phyloP scores from a whole-genome alignment of 306 rosid genomes.

The Cucurbita ficifolia region DNA sequence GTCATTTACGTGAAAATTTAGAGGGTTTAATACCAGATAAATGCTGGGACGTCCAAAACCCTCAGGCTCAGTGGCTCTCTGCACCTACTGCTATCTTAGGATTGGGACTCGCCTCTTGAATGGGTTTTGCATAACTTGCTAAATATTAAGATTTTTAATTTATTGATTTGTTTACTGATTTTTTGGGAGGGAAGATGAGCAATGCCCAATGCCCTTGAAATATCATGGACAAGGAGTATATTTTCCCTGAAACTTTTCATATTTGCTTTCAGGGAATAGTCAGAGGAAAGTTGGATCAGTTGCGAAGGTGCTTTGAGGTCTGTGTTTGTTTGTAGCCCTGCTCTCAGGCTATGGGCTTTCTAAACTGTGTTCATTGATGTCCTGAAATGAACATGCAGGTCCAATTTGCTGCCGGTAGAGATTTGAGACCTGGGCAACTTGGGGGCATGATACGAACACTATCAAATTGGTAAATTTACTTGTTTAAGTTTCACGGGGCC shows the following conservation, averaged over 20 bases:
- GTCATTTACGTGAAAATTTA: neutral
- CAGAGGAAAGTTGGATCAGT: constrained; percentile 86
- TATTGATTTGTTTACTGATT: neutral
- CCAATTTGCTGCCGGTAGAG: constrained; percentile 98
- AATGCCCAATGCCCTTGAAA: neutral
- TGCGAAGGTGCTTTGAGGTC: constrained; percentile 95
- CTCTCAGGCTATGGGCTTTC: neutral
- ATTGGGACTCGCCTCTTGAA: neutral
- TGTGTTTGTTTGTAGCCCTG: neutral
- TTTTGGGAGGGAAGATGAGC: neutral
- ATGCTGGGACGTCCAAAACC: neutral
- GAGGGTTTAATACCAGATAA: neutral
- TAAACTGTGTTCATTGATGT: neutral
- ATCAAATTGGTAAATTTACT: constrained; percentile 62
- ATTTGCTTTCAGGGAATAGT: constrained; percentile 57
- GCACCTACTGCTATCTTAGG: neutral
- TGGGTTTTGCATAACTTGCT: neutral
- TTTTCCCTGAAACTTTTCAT: neutral
- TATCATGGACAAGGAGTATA: neutral
- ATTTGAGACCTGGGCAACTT: constrained; percentile 83
- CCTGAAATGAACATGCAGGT: constrained; percentile 37
- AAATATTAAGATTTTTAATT: neutral
- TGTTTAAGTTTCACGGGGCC: neutral
- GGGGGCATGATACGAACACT: constrained; percentile 84
- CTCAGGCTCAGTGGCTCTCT: neutral